These are phyloP conservation scores for Fusarium sp. DNA, from an alignment of 2,329 filamentous ascomycete species.

Conservation along the genomic window DNA sequence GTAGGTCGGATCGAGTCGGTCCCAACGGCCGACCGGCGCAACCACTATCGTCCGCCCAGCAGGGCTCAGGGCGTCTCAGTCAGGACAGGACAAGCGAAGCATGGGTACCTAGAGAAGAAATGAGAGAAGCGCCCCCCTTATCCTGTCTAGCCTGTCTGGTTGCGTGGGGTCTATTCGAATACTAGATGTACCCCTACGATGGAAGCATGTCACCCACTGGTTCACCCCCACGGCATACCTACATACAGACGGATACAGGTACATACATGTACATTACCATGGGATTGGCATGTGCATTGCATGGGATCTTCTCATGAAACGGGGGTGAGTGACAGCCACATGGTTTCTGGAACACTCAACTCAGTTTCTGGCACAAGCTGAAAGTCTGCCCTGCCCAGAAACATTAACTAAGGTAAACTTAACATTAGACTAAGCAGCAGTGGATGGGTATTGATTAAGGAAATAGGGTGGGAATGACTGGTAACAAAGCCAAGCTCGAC, in stretches of 20 bases:
- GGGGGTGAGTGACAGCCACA: conserved; percentile 16
- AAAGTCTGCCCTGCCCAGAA: conserved; percentile 2
- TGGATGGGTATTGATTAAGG: neutral
- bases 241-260: neutral
- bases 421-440: neutral
- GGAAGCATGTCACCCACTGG: neutral
- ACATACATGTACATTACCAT: neutral
- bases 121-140: neutral
- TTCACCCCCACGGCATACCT: conserved; percentile 7
- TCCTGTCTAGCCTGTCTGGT: neutral
- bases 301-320: conserved; percentile 28
- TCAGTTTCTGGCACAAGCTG: conserved; percentile 11
- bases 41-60: conserved; percentile 33
- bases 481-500: neutral
- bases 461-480: conserved; percentile 1
- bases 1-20: conserved; percentile 39
- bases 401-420: neutral
- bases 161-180: neutral
- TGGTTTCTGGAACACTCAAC: conserved; percentile 29
- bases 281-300: conserved; percentile 19
- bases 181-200: neutral
- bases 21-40: conserved; percentile 35
- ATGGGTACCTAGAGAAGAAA: neutral
- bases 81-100: conserved; percentile 1
- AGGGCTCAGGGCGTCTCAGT: conserved; percentile 26